Evolutionary conservation across 371 early-diverging fungal genomes (phyloP).

Genomic region (Smittium culicis): DNA sequence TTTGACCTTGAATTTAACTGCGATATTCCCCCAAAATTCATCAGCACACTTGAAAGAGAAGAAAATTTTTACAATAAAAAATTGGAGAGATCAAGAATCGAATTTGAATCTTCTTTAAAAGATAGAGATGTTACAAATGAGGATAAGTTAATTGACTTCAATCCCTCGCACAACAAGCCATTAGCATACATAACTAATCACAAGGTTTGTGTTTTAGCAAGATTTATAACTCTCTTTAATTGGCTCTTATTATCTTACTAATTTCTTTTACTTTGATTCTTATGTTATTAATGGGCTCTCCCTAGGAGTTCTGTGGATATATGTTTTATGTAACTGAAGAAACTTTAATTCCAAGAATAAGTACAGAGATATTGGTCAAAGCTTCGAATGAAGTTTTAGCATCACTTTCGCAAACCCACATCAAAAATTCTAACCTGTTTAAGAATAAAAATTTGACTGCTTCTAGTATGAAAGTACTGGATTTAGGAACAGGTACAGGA

Average conservation of each 20-base stretch:
- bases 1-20: conserved; percentile 35
- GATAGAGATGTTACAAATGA: conserved; percentile 11
- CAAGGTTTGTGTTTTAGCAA: not conserved
- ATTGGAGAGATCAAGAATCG: not conserved
- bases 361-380: conserved; percentile 48
- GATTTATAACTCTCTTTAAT: too few relatives aligned
- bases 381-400: conserved; percentile 25
- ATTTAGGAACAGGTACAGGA: conserved; percentile 65
- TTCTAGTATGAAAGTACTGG: conserved; percentile 34
- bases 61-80: conserved; percentile 38
- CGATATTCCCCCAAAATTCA: conserved; percentile 20
- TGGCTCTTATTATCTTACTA: too few relatives aligned
- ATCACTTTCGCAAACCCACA: not conserved
- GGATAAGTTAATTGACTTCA: conserved; percentile 16
- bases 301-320: conserved; percentile 39
- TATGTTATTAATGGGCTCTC: conserved; percentile 44
- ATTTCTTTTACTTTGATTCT: too few relatives aligned
- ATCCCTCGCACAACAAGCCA: conserved; percentile 9
- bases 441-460: not conserved
- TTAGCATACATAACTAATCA: conserved; percentile 20
- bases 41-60: conserved; percentile 35
- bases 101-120: conserved; percentile 34
- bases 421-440: not conserved
- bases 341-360: conserved; percentile 54
- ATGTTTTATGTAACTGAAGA: conserved; percentile 44